Base-by-base conservation (phyloP, 2,329 filamentous ascomycete species). In the Cryphonectria nitschkei region DNA sequence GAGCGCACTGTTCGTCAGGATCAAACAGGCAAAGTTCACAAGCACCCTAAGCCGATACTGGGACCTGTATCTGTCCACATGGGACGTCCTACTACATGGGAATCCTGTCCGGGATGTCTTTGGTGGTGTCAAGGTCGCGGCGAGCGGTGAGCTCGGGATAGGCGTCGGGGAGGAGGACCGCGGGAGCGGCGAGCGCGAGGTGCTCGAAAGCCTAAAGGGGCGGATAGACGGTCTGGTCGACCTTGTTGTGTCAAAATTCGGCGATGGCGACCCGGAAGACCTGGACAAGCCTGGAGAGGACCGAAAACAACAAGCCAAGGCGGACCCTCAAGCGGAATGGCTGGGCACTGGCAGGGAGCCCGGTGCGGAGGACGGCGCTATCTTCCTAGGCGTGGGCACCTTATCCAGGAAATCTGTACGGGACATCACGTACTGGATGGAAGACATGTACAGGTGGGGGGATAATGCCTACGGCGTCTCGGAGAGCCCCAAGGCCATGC, bases 111-210 rank as follows among this genome's bases (percentile, higher is more conserved):
- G 92, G 0, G 91, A 91, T 73, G 85, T 97, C 6, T 94, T 94
- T 76, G 89, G 91, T 14, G 94, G 93, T 7, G 89, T 97, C 77
- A 97, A 97, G 80, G 85, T 99, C 43, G 93, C 95, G 16, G 93
- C 92, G 8, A 94, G 93, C 46, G 95, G 96, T 26, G 95, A 98
- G 81, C 87, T 98, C 37, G 96, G 96, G 22, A 89, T 98, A 62
- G 96, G 96, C 0, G 96, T 98, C 0, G 96, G 96, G 26, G 96
- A 98, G 79, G 96, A 98, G 82, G 93, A 98, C 69, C 92, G 94
- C 79, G 95, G 95, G 5, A 98, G 95, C 78, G 94, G 94, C 43
- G 95, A 98, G 82, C 87, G 95, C 76, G 95, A 97, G 76, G 95
- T 98, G 0, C 84, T 99, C 1, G 95, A 98, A 80, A 94, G 94